These are phyloP conservation scores for Debaryomycetaceae sp. DNA, from an alignment of 1,139 yeast genomes.

Conservation along the genomic window DNA sequence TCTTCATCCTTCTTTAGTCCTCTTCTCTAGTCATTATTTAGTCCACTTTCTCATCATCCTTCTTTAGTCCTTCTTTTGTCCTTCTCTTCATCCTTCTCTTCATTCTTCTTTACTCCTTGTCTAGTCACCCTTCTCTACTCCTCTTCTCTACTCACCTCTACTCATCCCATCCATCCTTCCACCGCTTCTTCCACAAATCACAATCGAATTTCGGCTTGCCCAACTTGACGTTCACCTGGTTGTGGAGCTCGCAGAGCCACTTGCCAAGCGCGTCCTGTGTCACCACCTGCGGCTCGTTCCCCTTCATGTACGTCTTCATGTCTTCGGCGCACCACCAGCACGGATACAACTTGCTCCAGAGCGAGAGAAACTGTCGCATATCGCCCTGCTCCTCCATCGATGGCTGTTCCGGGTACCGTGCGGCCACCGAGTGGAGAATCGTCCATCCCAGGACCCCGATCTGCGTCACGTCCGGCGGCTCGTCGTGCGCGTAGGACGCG, in stretches of 20 bases:
- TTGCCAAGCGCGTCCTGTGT: conserved; percentile 72
- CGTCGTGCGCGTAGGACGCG: conserved; percentile 31
- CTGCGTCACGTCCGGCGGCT: conserved; percentile 81
- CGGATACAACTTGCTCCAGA: conserved; percentile 80
- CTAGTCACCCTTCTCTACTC: conserved; percentile 1
- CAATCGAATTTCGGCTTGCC: conserved; percentile 86
- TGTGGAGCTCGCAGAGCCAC: conserved; percentile 95
- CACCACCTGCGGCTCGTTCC: conserved; percentile 54
- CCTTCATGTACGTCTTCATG: conserved; percentile 51
- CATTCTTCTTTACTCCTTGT: neutral
- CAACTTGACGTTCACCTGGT: conserved; percentile 72
- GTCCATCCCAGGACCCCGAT: conserved; percentile 92
- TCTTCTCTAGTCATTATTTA: too few species aligned
- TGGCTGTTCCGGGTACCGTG: conserved; percentile 73
- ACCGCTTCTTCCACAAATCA: conserved; percentile 80
- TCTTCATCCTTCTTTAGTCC: too few species aligned
- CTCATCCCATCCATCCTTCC: conserved; percentile 70
- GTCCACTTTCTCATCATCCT: too few species aligned
- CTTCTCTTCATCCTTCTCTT: neutral
- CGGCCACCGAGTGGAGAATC: conserved; percentile 80
- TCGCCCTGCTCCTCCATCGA: conserved; percentile 51
- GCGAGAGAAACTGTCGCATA: conserved; percentile 54
- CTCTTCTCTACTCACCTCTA: conserved; percentile 1
- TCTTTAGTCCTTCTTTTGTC: neutral
- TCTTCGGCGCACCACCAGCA: conserved; percentile 93